Conservation (phyloP, 2,329 filamentous ascomycete species). For the Conoideocrella luteorostrata region DNA sequence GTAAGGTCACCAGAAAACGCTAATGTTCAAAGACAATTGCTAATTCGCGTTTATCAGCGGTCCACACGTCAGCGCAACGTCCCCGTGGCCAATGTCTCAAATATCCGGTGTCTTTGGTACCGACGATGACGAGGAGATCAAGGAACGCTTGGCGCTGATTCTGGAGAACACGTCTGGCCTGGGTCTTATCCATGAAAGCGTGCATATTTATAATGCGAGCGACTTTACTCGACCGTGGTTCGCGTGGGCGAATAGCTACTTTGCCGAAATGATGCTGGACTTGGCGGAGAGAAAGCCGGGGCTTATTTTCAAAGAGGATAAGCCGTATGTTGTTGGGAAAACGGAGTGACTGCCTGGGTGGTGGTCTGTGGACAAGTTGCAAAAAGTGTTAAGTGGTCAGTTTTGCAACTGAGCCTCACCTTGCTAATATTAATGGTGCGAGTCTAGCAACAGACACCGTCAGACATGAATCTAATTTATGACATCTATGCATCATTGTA, state of each 20-base stretch:
- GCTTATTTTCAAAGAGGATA: conserved; percentile 42
- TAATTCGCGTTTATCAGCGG: conserved; percentile 35
- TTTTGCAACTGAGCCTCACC: too few relatives aligned
- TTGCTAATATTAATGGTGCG: too few relatives aligned
- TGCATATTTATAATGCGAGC: conserved; percentile 33
- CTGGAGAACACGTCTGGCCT: conserved; percentile 32
- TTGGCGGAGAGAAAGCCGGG: conserved; percentile 76
- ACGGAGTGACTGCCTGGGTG: background rate
- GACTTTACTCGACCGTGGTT: conserved; percentile 41
- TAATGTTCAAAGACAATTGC: background rate
- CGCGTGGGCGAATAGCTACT: conserved; percentile 36
- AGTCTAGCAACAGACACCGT: too few relatives aligned
- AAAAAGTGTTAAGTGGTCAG: too few relatives aligned
- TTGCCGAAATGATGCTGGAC: conserved; percentile 52
- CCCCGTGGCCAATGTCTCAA: conserved; percentile 51
- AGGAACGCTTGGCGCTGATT: conserved; percentile 29
- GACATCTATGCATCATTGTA: too few relatives aligned
- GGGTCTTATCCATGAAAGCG: conserved; percentile 44
- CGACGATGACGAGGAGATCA: conserved; percentile 27
- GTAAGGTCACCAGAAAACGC: conserved; percentile 11
- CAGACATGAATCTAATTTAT: too few relatives aligned
- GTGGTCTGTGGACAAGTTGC: background rate
- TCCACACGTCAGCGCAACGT: conserved; percentile 54
- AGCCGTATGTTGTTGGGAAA: conserved; percentile 1
- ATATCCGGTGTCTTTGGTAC: conserved; percentile 47